Evolutionary conservation across 768 basidiomycete genomes (phyloP).

Genomic region (Leccinum imitatum): DNA sequence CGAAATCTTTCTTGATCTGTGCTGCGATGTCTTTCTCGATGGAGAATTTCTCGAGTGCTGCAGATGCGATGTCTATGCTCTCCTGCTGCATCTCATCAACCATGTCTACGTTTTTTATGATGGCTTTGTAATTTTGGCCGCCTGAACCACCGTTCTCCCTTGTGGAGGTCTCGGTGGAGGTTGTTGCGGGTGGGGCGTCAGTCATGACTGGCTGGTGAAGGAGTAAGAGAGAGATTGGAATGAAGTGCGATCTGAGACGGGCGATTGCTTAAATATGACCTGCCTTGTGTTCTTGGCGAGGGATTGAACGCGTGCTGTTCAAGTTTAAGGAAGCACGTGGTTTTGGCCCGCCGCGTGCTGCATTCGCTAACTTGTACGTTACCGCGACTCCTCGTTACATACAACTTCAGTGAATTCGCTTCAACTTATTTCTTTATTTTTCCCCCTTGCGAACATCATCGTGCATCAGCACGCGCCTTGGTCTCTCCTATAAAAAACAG

Average conservation of each 20-base stretch:
- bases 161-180: slow-evolving; percentile 51
- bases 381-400: not conserved
- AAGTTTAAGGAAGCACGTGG: slow-evolving; percentile 22
- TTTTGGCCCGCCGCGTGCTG: not conserved
- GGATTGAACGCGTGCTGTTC: slow-evolving; percentile 12
- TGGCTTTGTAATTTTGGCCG: slow-evolving; percentile 62
- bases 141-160: slow-evolving; percentile 36
- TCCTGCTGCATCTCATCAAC: slow-evolving; percentile 95
- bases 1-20: slow-evolving; percentile 97
- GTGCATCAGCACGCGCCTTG: slow-evolving; percentile 4
- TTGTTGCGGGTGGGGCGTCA: slow-evolving; percentile 58
- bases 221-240: not conserved
- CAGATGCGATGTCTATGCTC: slow-evolving; percentile 82
- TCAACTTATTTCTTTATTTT: not conserved
- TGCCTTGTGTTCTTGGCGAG: slow-evolving; percentile 32
- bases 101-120: slow-evolving; percentile 98
- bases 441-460: not conserved
- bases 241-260: slow-evolving; percentile 1
- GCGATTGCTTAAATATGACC: slow-evolving; percentile 29
- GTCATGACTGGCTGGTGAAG: slow-evolving; percentile 39
- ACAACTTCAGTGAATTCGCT: slow-evolving; percentile 1
- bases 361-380: not conserved
- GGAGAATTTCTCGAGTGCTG: slow-evolving; percentile 85
- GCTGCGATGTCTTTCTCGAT: slow-evolving; percentile 99
- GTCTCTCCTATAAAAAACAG: not conserved